A percentile compares a stretch with the other conserved stretches of the same genome.
Conservation (phyloP, 2,329 filamentous ascomycete genomes). For the Zymoseptoria ardabiliae region DNA sequence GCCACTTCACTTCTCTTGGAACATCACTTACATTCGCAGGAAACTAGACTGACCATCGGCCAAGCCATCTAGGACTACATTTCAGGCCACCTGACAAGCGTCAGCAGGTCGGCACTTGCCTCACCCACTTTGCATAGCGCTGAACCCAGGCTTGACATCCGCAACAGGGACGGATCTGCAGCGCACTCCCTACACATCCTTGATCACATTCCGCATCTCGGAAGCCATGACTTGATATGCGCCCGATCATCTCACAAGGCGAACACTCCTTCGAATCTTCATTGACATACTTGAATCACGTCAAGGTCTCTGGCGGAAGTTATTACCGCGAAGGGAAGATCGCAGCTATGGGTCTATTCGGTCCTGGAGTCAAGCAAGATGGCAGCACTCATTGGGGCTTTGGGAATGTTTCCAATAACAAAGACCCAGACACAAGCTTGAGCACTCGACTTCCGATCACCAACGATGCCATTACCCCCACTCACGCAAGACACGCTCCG, state of each 20-base stretch:
- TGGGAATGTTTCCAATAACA: not conserved
- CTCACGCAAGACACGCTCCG: not conserved
- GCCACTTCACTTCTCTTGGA: not conserved
- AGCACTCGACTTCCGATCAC: not conserved
- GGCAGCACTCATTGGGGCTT: not conserved
- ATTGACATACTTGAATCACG: not conserved
- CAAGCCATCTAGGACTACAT: not conserved
- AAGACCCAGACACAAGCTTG: not conserved
- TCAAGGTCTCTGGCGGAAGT: not conserved
- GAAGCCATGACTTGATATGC: not conserved
- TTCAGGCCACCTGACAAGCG: not conserved
- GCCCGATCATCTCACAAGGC: not conserved
- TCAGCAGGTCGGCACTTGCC: not conserved
- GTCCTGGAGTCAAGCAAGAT: not conserved
- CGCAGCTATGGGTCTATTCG: not conserved
- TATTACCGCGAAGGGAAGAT: not conserved
- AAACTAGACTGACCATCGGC: not conserved
- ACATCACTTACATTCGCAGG: not conserved
- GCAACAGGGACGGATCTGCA: not conserved
- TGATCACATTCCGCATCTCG: not conserved
- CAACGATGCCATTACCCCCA: not conserved
- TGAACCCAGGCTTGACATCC: not conserved
- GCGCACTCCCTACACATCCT: not conserved
- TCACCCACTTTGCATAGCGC: not conserved
- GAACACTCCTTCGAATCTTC: not conserved